Conservation (phyloP, 495 filamentous ascomycete genomes). For the Aspergillus homomorphus region DNA sequence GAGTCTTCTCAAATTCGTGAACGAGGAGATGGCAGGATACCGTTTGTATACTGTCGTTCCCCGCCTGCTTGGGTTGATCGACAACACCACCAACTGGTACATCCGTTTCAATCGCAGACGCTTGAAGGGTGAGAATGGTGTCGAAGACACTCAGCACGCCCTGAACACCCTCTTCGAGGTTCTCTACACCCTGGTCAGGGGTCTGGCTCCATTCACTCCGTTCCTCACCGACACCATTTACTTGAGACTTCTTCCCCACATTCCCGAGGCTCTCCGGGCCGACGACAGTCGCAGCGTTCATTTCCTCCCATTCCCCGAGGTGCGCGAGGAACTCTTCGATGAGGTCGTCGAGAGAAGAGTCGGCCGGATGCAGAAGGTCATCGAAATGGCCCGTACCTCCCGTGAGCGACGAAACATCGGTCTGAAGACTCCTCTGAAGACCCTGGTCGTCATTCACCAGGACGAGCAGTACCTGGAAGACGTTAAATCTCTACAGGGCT, state of each 20-base stretch:
- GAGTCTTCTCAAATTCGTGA: constrained; percentile 86
- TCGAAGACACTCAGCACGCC: constrained; percentile 84
- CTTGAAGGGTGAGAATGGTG: constrained; percentile 87
- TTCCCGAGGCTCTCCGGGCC: constrained; percentile 60
- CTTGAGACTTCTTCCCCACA: constrained; percentile 73
- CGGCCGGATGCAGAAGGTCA: constrained; percentile 89
- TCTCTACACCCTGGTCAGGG: constrained; percentile 80
- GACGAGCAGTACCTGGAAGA: constrained; percentile 82
- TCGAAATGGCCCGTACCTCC: constrained; percentile 81
- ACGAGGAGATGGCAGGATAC: constrained; percentile 92
- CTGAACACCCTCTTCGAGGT: constrained; percentile 97
- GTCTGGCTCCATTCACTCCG: constrained; percentile 90
- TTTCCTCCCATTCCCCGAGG: constrained; percentile 86
- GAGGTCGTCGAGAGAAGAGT: constrained; percentile 81
- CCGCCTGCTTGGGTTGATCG: constrained; percentile 79
- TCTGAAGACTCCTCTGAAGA: constrained; percentile 87
- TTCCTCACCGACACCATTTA: constrained; percentile 97
- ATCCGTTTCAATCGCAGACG: constrained; percentile 98
- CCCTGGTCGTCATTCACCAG: constrained; percentile 83
- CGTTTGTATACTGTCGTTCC: constrained; percentile 94
- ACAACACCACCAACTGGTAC: constrained; percentile 98
- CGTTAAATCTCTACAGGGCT: constrained; percentile 74
- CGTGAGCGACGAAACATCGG: constrained; percentile 82
- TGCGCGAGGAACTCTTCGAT: constrained; percentile 84
- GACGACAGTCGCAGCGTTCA: constrained; percentile 83